Evolutionary conservation across 371 early-diverging fungal genomes (phyloP), one percentile per base, ranked within the genome.

Genomic region (Lichtheimia hyalospora): DNA sequence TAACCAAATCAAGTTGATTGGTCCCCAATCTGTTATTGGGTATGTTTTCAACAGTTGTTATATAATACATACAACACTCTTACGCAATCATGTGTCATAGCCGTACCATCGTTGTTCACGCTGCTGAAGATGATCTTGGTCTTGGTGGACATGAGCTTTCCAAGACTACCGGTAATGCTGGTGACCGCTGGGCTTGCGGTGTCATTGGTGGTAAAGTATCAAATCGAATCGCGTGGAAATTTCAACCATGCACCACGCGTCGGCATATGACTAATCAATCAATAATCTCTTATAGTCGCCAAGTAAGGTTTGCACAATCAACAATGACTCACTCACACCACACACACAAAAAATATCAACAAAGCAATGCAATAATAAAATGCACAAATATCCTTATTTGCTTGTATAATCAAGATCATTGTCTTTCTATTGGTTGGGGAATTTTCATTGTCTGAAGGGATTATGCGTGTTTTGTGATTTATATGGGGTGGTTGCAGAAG

Each of bases 101-200:
- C 51, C 92, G 94, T 70, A 91, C 92, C 54, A 64, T 96, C 57
- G 93, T 94, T 49, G 86, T 93, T 54, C 94, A 95, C 75, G 88
- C 82, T 57, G 90, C 77, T 54, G 84, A 82, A 65, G 95, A 94
- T 74, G 95, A 95, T 71, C 86, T 92, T 64, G 94, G 94, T 69
- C 73, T 76, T 67, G 90, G 89, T 62, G 84, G 81, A 44, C 85
- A 91, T 71, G 89, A 89, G 64, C 80, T 87, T 24, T 91, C 91
- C 60, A 74, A 78, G 64, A 79, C 84, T 53, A 95, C 92, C 44
- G 95, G 95, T 41, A 92, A 96, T 64, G 91, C 94, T 70, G 95
- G 94, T 56, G 87, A 72, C 49, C 89, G 94, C 60, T 74, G 83
- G 60, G 92, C 90, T 52, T 96, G 96, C 79, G 96, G 94, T 75